phyloP scores from a whole-genome alignment of 345 rosid genomes.

The Rubroshorea leprosula region DNA sequence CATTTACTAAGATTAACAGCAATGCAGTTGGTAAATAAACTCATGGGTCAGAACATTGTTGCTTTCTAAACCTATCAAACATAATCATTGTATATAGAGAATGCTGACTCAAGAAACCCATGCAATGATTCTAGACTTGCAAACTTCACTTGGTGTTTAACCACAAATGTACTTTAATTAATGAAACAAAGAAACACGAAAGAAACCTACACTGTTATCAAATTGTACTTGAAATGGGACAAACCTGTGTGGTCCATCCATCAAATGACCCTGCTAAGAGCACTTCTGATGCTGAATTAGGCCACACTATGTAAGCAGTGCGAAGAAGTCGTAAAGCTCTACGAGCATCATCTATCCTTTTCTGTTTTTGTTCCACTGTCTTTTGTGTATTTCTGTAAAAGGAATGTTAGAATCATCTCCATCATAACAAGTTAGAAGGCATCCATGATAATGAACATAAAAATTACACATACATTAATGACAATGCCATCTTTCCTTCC shows the following conservation, averaged over 20 bases:
- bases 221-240: not conserved
- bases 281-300: constrained; percentile 79
- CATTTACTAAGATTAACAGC: no score
- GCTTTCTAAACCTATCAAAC: no score
- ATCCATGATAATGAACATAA: no score
- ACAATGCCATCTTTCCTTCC: constrained; percentile 89
- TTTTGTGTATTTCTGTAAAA: constrained; percentile 65
- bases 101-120: no score
- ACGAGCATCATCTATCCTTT: constrained; percentile 52
- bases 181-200: not conserved
- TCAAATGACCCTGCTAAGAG: constrained; percentile 85
- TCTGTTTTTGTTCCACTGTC: constrained; percentile 65
- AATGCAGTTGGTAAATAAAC: no score
- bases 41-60: not conserved
- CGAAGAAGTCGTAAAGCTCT: constrained; percentile 63
- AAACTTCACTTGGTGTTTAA: no score
- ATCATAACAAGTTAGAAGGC: no score
- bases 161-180: constrained; percentile 4
- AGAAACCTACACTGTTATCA: not conserved
- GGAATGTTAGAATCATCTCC: constrained; percentile 6
- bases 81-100: no score
- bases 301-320: constrained; percentile 71
- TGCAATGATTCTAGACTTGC: not conserved
- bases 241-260: constrained; percentile 85
- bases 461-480: constrained; percentile 46